Base-by-base conservation (phyloP, 176 grass and related monocot species). In the Carex pumila region DNA sequence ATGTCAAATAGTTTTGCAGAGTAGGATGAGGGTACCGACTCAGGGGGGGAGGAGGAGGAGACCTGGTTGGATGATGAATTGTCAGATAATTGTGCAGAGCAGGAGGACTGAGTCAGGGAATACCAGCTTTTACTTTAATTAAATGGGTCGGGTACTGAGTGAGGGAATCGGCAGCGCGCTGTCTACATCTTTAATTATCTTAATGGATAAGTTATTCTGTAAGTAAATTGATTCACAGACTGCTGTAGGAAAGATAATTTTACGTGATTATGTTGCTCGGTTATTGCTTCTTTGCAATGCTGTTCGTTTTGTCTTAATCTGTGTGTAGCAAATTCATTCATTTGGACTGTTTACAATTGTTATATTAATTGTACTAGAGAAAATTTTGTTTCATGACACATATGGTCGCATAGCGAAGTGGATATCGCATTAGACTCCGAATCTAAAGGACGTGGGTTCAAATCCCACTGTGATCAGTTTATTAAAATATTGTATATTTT, bases 391-490 rank as follows among this genome's bases (percentile, higher is more conserved):
- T 45, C 0, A 67, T 83, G 36, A 49, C 86, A 92, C 32, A 34
- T 78, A 58, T 4, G 92, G 17, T 97, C 95, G 91, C 93, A 94
- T 97, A 97, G 89, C 90, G 89, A 90, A 97, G 94, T 91, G 94
- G 94, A 94, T 97, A 97, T 97, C 90, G 94, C 92, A 88, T 94
- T 97, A 92, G 92, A 94, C 90, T 97, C 95, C 92, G 95, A 90
- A 97, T 97, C 95, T 97, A 94, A 91, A 97, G 88, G 92, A 91
- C 90, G 92, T 97, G 92, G 94, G 92, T 97, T 97, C 90, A 82
- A 97, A 87, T 97, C 94, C 94, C 92, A 97, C 94, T 97, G 93
- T 84, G 92, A 94, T 92, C 92, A 84, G 59, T 75, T 86, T 83
- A 9, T 67, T n/a, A 1, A 66, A 37, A 30, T 56, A 21, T 71